Percentiles rank a stretch among this genome's conserved stretches.
Conservation (phyloP, 768 basidiomycete species). For the Boletus rufocinnamomeus region DNA sequence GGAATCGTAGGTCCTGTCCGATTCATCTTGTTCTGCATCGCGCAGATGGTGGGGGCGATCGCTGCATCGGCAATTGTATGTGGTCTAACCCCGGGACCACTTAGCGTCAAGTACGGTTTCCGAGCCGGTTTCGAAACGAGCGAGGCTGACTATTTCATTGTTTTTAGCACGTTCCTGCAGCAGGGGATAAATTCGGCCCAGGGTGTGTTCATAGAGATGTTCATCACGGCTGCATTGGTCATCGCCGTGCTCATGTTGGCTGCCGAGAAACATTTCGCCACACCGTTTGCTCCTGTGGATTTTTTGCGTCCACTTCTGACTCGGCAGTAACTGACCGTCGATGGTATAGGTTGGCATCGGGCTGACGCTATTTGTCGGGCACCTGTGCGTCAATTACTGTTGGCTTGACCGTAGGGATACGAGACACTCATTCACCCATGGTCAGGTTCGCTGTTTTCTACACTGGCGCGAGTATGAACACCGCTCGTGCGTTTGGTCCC, state of each 20-base stretch:
- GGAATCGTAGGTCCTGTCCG: constrained; percentile 57
- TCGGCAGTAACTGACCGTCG: constrained; percentile 1
- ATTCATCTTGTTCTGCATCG: constrained; percentile 59
- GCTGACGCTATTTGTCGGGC: constrained; percentile 61
- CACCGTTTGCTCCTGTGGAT: constrained; percentile 66
- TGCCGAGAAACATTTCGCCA: constrained; percentile 65
- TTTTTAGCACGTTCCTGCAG: constrained; percentile 48
- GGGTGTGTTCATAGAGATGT: constrained; percentile 72
- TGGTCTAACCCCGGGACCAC: constrained; percentile 53
- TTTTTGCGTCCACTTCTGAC: neutral
- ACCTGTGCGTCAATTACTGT: constrained; percentile 45
- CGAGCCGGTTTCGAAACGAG: constrained; percentile 11
- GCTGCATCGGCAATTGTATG: constrained; percentile 56
- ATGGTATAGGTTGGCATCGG: constrained; percentile 58
- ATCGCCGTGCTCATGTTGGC: constrained; percentile 71
- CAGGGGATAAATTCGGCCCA: constrained; percentile 52
- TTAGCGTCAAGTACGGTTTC: constrained; percentile 50
- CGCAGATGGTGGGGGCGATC: constrained; percentile 63
- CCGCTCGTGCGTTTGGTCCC: constrained; percentile 70
- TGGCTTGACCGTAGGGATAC: neutral
- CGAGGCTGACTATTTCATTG: constrained; percentile 3
- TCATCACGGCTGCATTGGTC: constrained; percentile 59
- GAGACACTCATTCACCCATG: neutral
- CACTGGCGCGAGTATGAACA: constrained; percentile 69
- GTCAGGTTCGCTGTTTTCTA: constrained; percentile 58